Conservation (phyloP, 495 filamentous ascomycete genomes). For the Opeltia flavorubescens region DNA sequence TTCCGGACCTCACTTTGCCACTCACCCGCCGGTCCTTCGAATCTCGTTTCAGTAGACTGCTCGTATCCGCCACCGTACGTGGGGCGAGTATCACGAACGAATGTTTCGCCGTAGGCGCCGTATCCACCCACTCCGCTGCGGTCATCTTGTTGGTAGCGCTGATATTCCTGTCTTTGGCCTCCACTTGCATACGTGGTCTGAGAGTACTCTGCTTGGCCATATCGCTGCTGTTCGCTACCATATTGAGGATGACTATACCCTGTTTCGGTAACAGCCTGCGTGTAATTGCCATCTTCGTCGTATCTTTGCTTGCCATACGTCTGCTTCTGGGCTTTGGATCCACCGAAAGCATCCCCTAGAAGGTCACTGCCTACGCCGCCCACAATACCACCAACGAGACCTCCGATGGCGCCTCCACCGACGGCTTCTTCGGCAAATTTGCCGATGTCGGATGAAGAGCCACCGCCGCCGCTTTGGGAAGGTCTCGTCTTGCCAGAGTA, state of each 20-base stretch:
- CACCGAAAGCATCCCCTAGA: conserved; percentile 21
- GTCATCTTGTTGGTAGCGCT: conserved; percentile 23
- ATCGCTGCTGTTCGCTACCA: conserved; percentile 16
- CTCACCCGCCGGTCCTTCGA: conserved; percentile 7
- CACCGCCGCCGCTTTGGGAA: conserved; percentile 6
- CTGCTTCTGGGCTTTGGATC: conserved; percentile 16
- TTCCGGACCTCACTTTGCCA: conserved; percentile 13
- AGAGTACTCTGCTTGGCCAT: conserved; percentile 26
- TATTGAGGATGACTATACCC: conserved; percentile 12
- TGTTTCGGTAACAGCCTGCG: conserved; percentile 20
- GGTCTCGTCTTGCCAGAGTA: conserved; percentile 3
- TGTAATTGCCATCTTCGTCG: conserved; percentile 24
- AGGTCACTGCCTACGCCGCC: conserved; percentile 33
- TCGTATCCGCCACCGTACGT: conserved; percentile 16
- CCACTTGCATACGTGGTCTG: conserved; percentile 21
- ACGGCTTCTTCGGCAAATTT: conserved; percentile 30
- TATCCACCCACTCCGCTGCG: conserved; percentile 4
- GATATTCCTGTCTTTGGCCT: conserved; percentile 23
- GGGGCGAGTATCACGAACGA: conserved; percentile 8
- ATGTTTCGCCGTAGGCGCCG: conserved; percentile 9
- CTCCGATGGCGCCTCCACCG: conserved; percentile 34
- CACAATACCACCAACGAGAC: conserved; percentile 36
- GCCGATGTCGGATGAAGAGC: conserved; percentile 21
- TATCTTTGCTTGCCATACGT: conserved; percentile 18
- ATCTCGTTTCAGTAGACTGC: conserved; percentile 12